Evolutionary conservation across 805 yeast species (phyloP).

Genomic region (Tetrapisispora nanseiensis): DNA sequence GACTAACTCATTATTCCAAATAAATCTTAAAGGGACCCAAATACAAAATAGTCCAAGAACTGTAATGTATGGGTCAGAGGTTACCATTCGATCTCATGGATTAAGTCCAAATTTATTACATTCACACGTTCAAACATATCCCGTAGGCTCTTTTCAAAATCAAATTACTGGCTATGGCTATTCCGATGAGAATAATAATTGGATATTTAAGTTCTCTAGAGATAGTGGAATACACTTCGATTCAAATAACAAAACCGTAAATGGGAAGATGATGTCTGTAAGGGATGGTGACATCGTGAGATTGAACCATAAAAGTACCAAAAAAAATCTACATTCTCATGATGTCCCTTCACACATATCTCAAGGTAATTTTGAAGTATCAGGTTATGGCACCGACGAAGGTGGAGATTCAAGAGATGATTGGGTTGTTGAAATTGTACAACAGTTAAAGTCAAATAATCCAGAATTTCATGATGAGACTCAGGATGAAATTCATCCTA

Average conservation of each 20-base stretch:
- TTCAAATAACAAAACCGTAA: slow-evolving; percentile 16
- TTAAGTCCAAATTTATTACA: slow-evolving; percentile 65
- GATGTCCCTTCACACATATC: slow-evolving; percentile 53
- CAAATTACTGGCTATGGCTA: slow-evolving; percentile 74
- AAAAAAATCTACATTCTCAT: slow-evolving; percentile 65
- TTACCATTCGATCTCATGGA: slow-evolving; percentile 52
- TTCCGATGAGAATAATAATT: slow-evolving; percentile 64
- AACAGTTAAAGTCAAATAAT: slow-evolving; percentile 38
- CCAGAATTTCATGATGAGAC: slow-evolving; percentile 36
- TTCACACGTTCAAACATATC: slow-evolving; percentile 63
- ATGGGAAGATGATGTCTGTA: slow-evolving; percentile 25
- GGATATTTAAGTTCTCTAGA: slow-evolving; percentile 47
- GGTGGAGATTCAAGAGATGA: slow-evolving; percentile 67
- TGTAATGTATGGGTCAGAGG: slow-evolving; percentile 43
- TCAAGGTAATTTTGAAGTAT: slow-evolving; percentile 47
- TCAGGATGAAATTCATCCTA: slow-evolving; percentile 52
- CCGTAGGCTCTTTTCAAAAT: slow-evolving; percentile 69
- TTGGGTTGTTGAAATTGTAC: slow-evolving; percentile 64
- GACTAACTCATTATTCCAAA: slow-evolving; percentile 83
- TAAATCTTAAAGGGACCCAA: slow-evolving; percentile 61
- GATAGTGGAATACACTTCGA: slow-evolving; percentile 30
- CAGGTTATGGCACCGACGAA: slow-evolving; percentile 59
- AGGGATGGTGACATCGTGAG: slow-evolving; percentile 54
- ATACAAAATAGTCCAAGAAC: slow-evolving; percentile 63
- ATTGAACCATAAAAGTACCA: slow-evolving; percentile 51